A percentile compares a stretch with the other conserved stretches of the same genome.
Evolutionary conservation across 768 basidiomycete species (phyloP).

Genomic region (Fistulinella prunicolor): DNA sequence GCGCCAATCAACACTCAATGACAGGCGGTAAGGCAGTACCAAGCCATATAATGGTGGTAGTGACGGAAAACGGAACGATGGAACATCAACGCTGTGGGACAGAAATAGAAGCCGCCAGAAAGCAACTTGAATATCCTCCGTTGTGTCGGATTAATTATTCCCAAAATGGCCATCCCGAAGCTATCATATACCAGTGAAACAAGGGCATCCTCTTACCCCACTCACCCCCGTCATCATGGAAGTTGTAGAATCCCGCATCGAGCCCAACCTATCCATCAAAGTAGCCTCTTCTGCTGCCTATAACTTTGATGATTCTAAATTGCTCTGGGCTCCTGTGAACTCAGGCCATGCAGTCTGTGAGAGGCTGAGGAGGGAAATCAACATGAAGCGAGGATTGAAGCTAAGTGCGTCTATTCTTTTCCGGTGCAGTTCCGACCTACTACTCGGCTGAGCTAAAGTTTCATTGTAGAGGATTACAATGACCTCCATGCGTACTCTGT

Average conservation of each 20-base stretch:
- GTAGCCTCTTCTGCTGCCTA: conserved; percentile 9
- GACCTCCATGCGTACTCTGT: conserved; percentile 70
- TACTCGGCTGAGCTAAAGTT: neutral
- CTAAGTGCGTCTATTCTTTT: conserved; percentile 36
- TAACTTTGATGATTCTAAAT: conserved; percentile 39
- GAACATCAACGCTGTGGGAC: neutral
- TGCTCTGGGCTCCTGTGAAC: conserved; percentile 52
- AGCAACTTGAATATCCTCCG: no score
- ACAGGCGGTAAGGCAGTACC: neutral
- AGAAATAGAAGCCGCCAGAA: neutral
- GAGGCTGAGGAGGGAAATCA: conserved; percentile 53
- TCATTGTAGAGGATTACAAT: conserved; percentile 52
- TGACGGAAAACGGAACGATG: neutral
- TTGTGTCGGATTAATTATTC: neutral
- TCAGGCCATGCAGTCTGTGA: conserved; percentile 48
- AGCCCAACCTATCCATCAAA: neutral
- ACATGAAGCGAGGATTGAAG: conserved; percentile 57
- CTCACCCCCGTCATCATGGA: neutral
- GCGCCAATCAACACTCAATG: neutral
- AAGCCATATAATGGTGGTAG: neutral
- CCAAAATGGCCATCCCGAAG: neutral
- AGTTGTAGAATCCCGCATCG: neutral
- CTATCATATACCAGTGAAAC: neutral
- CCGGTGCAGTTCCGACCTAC: neutral
- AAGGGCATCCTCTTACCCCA: neutral